Evolutionary conservation across 208 protist species (phyloP).

Genomic region (Spironucleus salmonicida): DNA sequence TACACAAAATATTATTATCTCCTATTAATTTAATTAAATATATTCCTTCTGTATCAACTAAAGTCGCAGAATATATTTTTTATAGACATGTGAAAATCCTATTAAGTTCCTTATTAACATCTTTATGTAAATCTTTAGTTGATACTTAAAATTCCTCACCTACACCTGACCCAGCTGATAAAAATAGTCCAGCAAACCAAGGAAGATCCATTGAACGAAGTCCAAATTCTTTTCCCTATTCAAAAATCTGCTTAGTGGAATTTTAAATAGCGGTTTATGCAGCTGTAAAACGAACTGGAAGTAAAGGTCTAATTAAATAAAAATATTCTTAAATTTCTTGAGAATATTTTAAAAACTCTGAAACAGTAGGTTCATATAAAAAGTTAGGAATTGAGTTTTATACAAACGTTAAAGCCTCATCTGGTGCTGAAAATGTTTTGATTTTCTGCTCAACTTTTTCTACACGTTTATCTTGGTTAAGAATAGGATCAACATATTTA

Average conservation of each 20-base stretch:
- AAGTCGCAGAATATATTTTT: neutral
- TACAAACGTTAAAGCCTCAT: conserved; percentile 9
- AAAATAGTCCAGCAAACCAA: neutral
- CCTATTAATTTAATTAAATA: neutral
- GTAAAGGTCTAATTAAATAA: neutral
- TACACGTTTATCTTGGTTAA: neutral
- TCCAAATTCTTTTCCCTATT: neutral
- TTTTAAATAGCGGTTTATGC: conserved; percentile 10
- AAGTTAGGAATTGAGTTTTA: neutral
- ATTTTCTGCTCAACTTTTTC: neutral
- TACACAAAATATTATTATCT: neutral
- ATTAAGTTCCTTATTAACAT: neutral
- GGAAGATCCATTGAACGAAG: conserved; percentile 18
- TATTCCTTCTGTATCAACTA: neutral
- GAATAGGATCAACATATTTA: neutral
- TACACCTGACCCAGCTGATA: neutral
- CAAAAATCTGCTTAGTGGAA: neutral
- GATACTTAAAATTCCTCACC: neutral
- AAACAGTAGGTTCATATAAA: conserved; percentile 2
- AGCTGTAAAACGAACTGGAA: conserved; percentile 2
- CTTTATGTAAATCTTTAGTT: neutral
- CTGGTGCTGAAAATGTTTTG: neutral
- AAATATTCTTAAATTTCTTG: neutral
- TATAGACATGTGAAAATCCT: neutral
- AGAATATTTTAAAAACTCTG: neutral